Evolutionary conservation across 192 early-diverging fungal genomes (phyloP).

Genomic region (Geosiphon pyriformis): DNA sequence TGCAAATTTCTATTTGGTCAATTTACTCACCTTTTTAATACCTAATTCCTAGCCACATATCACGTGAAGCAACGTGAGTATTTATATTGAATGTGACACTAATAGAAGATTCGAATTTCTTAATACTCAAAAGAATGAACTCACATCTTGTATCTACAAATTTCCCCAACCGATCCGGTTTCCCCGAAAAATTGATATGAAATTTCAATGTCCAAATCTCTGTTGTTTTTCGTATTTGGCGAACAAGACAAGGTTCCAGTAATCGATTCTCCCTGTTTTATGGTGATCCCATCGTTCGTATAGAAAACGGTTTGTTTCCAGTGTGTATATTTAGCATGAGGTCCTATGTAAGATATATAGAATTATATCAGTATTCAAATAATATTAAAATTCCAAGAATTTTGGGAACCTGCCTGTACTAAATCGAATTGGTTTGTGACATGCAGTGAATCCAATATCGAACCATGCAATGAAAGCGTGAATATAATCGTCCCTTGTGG

Average conservation of each 20-base stretch:
- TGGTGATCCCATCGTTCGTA: constrained; percentile 53
- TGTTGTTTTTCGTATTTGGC: constrained; percentile 78
- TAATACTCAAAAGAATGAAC: neutral
- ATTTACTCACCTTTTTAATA: no score
- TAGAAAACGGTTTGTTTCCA: constrained; percentile 99
- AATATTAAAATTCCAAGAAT: no score
- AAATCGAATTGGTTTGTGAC: constrained; percentile 48
- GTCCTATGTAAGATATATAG: constrained; percentile 58
- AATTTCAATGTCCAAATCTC: constrained; percentile 91
- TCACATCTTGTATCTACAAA: constrained; percentile 43
- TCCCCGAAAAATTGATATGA: constrained; percentile 36
- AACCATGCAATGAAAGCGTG: constrained; percentile 89
- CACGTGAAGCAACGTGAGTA: neutral
- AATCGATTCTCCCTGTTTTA: constrained; percentile 73
- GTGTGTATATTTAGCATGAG: constrained; percentile 80
- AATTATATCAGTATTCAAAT: no score
- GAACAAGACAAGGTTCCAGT: constrained; percentile 51
- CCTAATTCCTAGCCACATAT: constrained; percentile 23
- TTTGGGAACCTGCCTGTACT: constrained; percentile 25
- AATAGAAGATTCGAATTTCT: neutral
- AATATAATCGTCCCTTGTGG: constrained; percentile 57
- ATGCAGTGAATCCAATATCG: constrained; percentile 80
- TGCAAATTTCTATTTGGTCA: no score
- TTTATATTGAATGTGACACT: neutral
- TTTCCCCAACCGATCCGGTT: constrained; percentile 32